Evolutionary conservation across 805 yeast genomes (phyloP).

Genomic region (Candida argentea): DNA sequence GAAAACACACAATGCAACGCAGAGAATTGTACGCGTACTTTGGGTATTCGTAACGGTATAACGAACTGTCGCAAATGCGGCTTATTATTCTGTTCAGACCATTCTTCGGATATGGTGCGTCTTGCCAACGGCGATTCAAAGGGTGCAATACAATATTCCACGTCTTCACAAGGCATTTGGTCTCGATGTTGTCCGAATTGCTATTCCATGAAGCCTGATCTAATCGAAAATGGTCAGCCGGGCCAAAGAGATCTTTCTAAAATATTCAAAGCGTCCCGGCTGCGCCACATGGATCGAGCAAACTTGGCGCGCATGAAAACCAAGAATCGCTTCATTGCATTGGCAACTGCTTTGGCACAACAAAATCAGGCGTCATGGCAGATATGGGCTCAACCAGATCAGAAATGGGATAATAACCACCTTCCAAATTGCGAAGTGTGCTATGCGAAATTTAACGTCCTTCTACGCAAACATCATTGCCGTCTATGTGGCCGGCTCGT

Average conservation of each 20-base stretch:
- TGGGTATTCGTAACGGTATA: constrained; percentile 44
- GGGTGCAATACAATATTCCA: constrained; percentile 12
- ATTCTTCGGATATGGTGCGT: constrained; percentile 45
- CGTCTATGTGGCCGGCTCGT: constrained; percentile 77
- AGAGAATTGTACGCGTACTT: constrained; percentile 27
- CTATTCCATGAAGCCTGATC: constrained; percentile 44
- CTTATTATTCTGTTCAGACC: constrained; percentile 52
- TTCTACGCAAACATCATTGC: constrained; percentile 80
- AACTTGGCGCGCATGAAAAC: constrained; percentile 46
- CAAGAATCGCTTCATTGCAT: constrained; percentile 12
- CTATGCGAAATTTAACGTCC: constrained; percentile 40
- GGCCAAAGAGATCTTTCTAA: constrained; percentile 33
- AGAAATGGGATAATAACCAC: constrained; percentile 50
- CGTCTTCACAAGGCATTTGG: constrained; percentile 50
- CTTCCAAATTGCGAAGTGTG: constrained; percentile 58
- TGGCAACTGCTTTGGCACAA: background rate
- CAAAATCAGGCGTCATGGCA: background rate
- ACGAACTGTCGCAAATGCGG: constrained; percentile 78
- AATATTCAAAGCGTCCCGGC: constrained; percentile 33
- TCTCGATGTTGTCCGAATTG: constrained; percentile 60
- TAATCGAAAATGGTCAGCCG: constrained; percentile 33
- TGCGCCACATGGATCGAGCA: constrained; percentile 32
- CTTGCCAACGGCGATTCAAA: constrained; percentile 39
- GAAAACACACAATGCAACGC: constrained; percentile 30
- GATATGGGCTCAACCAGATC: background rate